Conservation (phyloP, 139 green algal genomes). For the Zygnema cylindricum region DNA sequence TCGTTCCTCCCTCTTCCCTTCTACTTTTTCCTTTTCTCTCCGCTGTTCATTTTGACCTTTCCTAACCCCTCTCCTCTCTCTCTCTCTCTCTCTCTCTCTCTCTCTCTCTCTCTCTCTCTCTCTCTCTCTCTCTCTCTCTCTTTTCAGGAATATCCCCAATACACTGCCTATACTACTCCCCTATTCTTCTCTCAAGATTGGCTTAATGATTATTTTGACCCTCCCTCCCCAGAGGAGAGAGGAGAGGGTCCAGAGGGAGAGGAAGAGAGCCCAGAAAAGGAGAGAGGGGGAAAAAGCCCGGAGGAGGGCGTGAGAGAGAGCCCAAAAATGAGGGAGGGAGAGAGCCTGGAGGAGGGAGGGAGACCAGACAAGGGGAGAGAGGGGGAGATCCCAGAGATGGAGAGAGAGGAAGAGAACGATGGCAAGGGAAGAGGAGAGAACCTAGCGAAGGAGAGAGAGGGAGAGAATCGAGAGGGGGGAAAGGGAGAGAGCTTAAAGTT, state of each 20-base stretch:
- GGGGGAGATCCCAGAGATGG: not conserved
- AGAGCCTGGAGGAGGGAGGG: not conserved
- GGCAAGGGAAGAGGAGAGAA: not conserved
- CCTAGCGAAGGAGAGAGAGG: not conserved
- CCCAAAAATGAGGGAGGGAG: not conserved
- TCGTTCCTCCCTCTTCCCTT: not conserved
- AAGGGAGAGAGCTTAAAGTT: conserved; percentile 5
- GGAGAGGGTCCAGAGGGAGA: no score
- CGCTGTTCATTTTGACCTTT: not conserved
- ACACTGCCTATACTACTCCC: conserved; percentile 74
- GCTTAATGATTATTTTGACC: conserved; percentile 86
- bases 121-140: not conserved
- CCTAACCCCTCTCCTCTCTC: not conserved
- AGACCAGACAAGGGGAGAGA: not conserved
- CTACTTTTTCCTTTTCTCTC: not conserved
- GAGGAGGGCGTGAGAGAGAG: no score
- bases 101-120: not conserved
- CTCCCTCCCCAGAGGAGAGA: no score
- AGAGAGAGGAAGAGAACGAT: conserved; percentile 27
- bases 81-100: not conserved
- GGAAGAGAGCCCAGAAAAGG: no score
- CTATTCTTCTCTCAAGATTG: conserved; percentile 83
- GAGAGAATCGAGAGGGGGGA: not conserved
- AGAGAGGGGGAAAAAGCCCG: no score
- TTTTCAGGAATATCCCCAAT: conserved; percentile 70